Evolutionary conservation across 2,329 filamentous ascomycete genomes (phyloP), one percentile per base, ranked within the genome.

Genomic region (Talaromyces sp.): DNA sequence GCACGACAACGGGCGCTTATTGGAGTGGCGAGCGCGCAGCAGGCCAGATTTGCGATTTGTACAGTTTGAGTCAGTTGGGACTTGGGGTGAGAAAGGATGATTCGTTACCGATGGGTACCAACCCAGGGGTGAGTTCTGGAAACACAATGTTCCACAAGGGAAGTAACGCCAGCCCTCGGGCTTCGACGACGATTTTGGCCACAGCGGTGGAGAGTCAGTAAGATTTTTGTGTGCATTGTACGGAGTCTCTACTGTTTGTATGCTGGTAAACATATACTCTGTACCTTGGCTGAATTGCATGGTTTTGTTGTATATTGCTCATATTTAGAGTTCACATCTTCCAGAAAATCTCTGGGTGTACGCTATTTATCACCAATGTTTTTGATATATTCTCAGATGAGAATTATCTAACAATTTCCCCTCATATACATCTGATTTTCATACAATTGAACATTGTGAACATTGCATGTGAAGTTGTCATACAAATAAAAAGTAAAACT

Each of bases 1-100:
- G 93, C 0, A 97, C 93, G 4, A 89, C 88, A 13, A 96, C 91
- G 0, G 93, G 93, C 0, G 93, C 93, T 11, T 97, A 91, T 73
- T 96, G 91, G 91, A 91, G 89, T 71, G 93, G 93, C 1, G 91
- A 96, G 77, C 84, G 82, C 21, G 89, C 92, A 35, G 92, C 83
- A 1, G 82, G 80, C 71, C 84, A 86, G 69, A 66, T 80, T 52
- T 75, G 72, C 61, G 62, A 65, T 35, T 24, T 65, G 2, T 65
- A 69, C 61, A 67, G 68, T 1, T 59, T 76, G 51, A 65, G 66
- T 1, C 63, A 56, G 17, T 49, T 66, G 29, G 72, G 70, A 1
- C 51, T 70, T 50, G 64, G 64, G 0, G 49, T 52, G 41, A 62
- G 57, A 58, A 64, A 66, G 53, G 72, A 74, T 65, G 73, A 74